Evolutionary conservation across 2,329 filamentous ascomycete species (phyloP).

Genomic region (Venturia asperata): DNA sequence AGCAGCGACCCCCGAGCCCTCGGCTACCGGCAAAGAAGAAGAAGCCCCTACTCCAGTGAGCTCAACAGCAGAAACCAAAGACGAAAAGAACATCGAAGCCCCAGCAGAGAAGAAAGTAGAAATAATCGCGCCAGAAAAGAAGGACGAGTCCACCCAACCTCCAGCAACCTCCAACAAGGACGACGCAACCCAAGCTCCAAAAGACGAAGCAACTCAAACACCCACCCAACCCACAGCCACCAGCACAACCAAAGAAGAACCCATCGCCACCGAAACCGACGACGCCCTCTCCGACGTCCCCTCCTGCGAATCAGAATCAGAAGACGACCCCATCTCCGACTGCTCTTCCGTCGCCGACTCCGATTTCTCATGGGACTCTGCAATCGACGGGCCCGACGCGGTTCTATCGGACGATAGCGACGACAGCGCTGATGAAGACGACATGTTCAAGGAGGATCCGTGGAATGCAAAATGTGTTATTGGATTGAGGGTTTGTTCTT

Average conservation of each 20-base stretch:
- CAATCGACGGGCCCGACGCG: conserved; percentile 15
- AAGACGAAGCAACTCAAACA: not conserved
- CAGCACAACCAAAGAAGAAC: not conserved
- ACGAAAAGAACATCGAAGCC: not conserved
- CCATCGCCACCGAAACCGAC: not conserved
- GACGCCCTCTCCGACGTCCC: conserved; percentile 6
- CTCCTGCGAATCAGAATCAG: conserved; percentile 2
- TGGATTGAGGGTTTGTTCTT: conserved; percentile 40
- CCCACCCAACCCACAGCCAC: not conserved
- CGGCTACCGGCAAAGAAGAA: not conserved
- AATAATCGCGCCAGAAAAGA: not conserved
- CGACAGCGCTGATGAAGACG: conserved; percentile 19
- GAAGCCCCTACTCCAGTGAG: not conserved
- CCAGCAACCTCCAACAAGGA: not conserved
- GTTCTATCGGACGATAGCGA: conserved; percentile 7
- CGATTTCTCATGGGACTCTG: conserved; percentile 19
- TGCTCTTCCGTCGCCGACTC: conserved; percentile 16
- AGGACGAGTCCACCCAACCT: not conserved
- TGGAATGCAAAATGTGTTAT: conserved; percentile 46
- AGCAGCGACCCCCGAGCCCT: conserved; percentile 4
- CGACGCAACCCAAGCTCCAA: not conserved
- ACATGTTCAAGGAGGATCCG: conserved; percentile 27
- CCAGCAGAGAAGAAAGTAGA: not conserved
- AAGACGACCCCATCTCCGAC: conserved; percentile 8
- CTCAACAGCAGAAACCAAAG: not conserved